These are phyloP conservation scores for Camellia granthamiana DNA, from an alignment of 148 eudicot genomes.

Conservation along the genomic window DNA sequence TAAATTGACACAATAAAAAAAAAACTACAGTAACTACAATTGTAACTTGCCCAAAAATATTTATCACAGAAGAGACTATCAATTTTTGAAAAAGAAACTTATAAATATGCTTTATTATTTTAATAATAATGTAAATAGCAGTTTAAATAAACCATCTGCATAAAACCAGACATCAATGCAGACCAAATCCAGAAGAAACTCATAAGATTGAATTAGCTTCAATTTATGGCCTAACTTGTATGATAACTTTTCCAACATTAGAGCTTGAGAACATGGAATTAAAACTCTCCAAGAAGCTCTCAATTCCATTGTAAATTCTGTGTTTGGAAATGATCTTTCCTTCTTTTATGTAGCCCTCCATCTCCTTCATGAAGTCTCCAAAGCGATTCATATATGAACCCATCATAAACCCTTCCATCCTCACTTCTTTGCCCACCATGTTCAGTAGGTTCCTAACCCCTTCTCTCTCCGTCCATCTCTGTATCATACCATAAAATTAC, in stretches of 20 bases:
- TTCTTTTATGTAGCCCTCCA: conserved; percentile 29
- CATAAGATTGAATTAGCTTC: neutral
- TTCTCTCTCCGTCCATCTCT: conserved; percentile 39
- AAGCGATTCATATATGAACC: conserved; percentile 15
- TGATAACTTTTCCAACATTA: conserved; percentile 34
- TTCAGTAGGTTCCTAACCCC: conserved; percentile 38
- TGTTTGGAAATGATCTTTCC: conserved; percentile 26
- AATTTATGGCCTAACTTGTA: conserved; percentile 20
- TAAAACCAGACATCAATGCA: no score
- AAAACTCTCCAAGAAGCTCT: conserved; percentile 29
- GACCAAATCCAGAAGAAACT: neutral
- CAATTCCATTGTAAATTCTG: conserved; percentile 27
- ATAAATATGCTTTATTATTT: neutral
- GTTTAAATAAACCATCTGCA: neutral
- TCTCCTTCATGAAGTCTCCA: conserved; percentile 26
- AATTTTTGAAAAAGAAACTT: no score
- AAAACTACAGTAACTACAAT: no score
- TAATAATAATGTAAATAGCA: neutral
- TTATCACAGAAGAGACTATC: neutral
- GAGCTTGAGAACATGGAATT: conserved; percentile 35
- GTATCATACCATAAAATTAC: neutral
- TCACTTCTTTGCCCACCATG: conserved; percentile 41
- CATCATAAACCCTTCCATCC: conserved; percentile 33
- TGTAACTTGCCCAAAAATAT: no score
- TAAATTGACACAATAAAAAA: no score